phyloP scores from a whole-genome alignment of 148 eudicot genomes.

The Agrostemma githago region DNA sequence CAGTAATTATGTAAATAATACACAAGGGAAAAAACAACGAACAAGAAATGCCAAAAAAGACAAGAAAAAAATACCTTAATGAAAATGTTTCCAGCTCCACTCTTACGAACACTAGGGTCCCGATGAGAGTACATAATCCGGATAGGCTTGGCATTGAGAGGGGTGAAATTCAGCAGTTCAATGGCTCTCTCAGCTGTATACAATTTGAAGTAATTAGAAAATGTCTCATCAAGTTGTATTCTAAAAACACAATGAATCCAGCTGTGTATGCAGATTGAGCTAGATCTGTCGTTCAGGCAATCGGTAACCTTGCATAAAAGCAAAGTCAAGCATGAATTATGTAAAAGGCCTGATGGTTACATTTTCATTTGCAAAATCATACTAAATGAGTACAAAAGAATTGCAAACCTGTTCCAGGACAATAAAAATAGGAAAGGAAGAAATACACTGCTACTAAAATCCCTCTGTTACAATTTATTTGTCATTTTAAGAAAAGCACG shows the following conservation, averaged over 20 bases:
- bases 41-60: neutral
- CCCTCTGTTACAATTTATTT: neutral
- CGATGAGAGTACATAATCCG: constrained; percentile 86
- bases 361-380: neutral
- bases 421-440: neutral
- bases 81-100: constrained; percentile 81
- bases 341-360: neutral
- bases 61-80: constrained; percentile 52
- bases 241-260: neutral
- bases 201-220: constrained; percentile 1
- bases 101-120: constrained; percentile 69
- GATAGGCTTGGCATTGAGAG: constrained; percentile 66
- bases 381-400: neutral
- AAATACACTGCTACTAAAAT: neutral
- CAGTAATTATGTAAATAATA: neutral
- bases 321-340: neutral
- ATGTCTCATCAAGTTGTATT: neutral
- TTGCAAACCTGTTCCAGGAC: neutral
- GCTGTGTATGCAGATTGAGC: neutral
- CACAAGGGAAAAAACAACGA: neutral
- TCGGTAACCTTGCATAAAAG: neutral
- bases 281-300: neutral
- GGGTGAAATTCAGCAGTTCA: constrained; percentile 63
- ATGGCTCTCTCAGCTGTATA: constrained; percentile 69
- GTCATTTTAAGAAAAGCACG: no score